These are phyloP conservation scores for Thalassiosira oceanica DNA, from an alignment of 352 stramenopile genomes.

Conservation along the genomic window DNA sequence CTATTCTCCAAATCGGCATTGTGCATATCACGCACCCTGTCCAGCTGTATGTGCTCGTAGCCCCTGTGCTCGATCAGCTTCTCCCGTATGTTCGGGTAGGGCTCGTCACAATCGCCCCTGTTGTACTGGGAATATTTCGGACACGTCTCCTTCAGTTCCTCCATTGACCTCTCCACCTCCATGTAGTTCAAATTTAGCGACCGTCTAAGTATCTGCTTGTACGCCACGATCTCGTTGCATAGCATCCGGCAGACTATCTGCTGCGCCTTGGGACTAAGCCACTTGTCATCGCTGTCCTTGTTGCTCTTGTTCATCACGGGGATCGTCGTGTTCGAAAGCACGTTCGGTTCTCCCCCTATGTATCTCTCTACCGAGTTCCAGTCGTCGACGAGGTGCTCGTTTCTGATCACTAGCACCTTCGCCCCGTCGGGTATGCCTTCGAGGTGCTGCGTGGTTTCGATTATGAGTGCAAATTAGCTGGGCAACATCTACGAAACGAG, in stretches of 20 bases:
- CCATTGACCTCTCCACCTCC: conserved; percentile 29
- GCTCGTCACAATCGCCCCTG: conserved; percentile 19
- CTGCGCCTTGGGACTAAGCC: conserved; percentile 13
- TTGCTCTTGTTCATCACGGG: conserved; percentile 29
- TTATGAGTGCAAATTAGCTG: no score
- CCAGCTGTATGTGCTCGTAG: conserved; percentile 18
- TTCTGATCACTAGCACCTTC: conserved; percentile 34
- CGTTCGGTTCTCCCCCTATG: conserved; percentile 27
- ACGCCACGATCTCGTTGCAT: conserved; percentile 47
- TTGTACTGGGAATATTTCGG: conserved; percentile 28
- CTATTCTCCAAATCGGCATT: no score
- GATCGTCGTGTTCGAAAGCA: conserved; percentile 18
- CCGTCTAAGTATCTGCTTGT: conserved; percentile 37
- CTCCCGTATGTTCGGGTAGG: conserved; percentile 29
- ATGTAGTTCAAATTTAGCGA: conserved; percentile 31
- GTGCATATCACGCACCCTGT: conserved; percentile 5
- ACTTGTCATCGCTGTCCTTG: conserved; percentile 18
- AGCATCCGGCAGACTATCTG: conserved; percentile 26
- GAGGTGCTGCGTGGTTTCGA: no score
- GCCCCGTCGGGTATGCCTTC: conserved; percentile 32
- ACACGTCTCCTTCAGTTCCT: conserved; percentile 33
- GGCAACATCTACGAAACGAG: no score
- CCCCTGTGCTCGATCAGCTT: conserved; percentile 30
- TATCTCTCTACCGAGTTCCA: conserved; percentile 40
- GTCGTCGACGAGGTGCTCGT: conserved; percentile 46